These are phyloP conservation scores for Tricharina praecox DNA, from an alignment of 495 filamentous ascomycete species.

Conservation along the genomic window DNA sequence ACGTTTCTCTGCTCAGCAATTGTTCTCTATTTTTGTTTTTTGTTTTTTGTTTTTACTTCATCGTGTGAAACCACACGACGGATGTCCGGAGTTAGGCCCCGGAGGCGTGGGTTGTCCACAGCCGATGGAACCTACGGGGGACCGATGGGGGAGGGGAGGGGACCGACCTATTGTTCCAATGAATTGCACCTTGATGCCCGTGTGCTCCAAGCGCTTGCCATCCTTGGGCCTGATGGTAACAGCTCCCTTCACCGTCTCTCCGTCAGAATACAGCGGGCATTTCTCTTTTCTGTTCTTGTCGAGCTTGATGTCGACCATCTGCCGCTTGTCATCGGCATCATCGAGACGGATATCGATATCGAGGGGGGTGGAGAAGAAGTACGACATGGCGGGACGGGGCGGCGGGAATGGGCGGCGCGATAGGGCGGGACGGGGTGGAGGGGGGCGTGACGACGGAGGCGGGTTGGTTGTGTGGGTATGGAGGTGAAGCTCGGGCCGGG, in stretches of 20 bases:
- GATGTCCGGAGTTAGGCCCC: too few species aligned
- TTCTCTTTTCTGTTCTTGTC: constrained; percentile 96
- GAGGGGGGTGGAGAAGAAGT: constrained; percentile 94
- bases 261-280: constrained; percentile 91
- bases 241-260: constrained; percentile 89
- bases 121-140: too few species aligned
- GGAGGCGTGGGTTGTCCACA: too few species aligned
- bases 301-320: constrained; percentile 91
- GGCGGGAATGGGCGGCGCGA: not conserved
- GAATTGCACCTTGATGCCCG: constrained; percentile 99
- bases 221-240: constrained; percentile 95
- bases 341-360: constrained; percentile 98
- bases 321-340: constrained; percentile 68
- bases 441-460: not conserved
- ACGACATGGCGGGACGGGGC: constrained; percentile 52
- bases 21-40: too few species aligned
- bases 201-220: constrained; percentile 94
- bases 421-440: not conserved
- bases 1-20: too few species aligned
- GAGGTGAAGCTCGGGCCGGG: not conserved
- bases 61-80: too few species aligned
- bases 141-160: too few species aligned
- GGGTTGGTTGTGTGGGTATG: not conserved
- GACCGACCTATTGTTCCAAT: constrained; percentile 85
- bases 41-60: too few species aligned